Evolutionary conservation across 1,139 yeast species (phyloP), one percentile per base, ranked within the genome.

Genomic region (Keqinozyma sinolaborantium): DNA sequence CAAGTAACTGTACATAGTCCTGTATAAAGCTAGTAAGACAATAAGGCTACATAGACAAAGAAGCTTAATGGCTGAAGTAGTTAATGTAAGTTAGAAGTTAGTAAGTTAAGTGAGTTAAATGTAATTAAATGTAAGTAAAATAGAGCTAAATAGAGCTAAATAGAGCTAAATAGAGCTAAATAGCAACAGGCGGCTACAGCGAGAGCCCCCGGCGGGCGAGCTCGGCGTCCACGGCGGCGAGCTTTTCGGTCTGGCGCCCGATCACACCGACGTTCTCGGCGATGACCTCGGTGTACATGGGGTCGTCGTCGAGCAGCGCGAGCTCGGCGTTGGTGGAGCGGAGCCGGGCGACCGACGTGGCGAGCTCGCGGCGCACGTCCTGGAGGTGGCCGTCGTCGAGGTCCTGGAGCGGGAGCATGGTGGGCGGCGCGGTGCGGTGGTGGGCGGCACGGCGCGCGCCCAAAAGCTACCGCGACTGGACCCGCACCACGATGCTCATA

Each of bases 401-500:
- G 11, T 66, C 73, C n/a, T n/a, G n/a, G n/a, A n/a, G n/a, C n/a
- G n/a, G 5, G 15, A 4, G 28, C 5, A 19, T 16, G 32, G 11
- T 21, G n/a, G n/a, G n/a, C n/a, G n/a, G n/a, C n/a, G n/a, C n/a
- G n/a, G n/a, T n/a, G n/a, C n/a, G n/a, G n/a, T n/a, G n/a, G n/a
- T n/a, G n/a, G n/a, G n/a, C n/a, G n/a, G n/a, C n/a, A n/a, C n/a
- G n/a, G n/a, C n/a, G n/a, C n/a, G n/a, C n/a, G n/a, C n/a, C n/a
- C 11, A 11, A 16, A 24, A 16, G 4, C 4, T 15, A 28, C 24
- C 16, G 9, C 12, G 14, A 25, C 12, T 28, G 21, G n/a, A 25
- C 24, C n/a, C 9, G 16, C 31, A 12, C 8, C 23, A 26, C 16
- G 26, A 85, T 85, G 95, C 65, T 85, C 28, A 75, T 85, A 30